Base-by-base conservation (phyloP, 305 asterid genomes). In the Nicotiana rustica region DNA sequence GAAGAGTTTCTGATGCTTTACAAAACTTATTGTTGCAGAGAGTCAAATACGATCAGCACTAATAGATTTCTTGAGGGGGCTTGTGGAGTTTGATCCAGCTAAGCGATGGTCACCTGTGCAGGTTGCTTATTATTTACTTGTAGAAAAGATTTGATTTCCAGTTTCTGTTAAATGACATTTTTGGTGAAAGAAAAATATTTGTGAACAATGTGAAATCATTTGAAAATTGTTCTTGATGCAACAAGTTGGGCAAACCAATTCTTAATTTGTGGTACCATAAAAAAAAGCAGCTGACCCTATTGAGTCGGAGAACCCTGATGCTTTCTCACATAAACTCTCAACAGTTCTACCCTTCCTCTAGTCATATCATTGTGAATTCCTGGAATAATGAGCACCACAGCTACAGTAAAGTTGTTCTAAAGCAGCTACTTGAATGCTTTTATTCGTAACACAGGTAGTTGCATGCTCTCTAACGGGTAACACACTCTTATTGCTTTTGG, bases 101-200 rank as follows among this genome's bases (percentile, higher is more conserved):
- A 97, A 92, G 85, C 94, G 99, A 86, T 97, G 99, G 99, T 92
- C 99, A 21, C 99, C 99, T 59, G 84, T 91, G 89, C 99, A 97
- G 99, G 99, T 97, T 73, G 66, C 67, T 69, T 80, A 65, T 41
- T 77, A 61, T 83, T 81, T 80, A 21, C 83, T 81, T 77, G 62
- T 85, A 75, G 65, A 84, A 80, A 67, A 82, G 52, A 59, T 61
- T 35, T 67, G 52, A 67, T 49, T 36, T 67, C 68, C 67, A 52
- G 59, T 81, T 81, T 81, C n/a, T 71, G 19, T 71, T 77, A 18
- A 77, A 83, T 21, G 65, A 57, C 83, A 78, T 67, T 19, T 60
- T 67, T 73, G 52, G 56, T 81, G 85, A 18, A 52, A 75, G 56
- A 29, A 29, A 17, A 76, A 76, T 55, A 29, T 55, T 76, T 18